These are phyloP conservation scores for Hyphopichia fennica DNA, from an alignment of 1,139 yeast species.

Conservation along the genomic window DNA sequence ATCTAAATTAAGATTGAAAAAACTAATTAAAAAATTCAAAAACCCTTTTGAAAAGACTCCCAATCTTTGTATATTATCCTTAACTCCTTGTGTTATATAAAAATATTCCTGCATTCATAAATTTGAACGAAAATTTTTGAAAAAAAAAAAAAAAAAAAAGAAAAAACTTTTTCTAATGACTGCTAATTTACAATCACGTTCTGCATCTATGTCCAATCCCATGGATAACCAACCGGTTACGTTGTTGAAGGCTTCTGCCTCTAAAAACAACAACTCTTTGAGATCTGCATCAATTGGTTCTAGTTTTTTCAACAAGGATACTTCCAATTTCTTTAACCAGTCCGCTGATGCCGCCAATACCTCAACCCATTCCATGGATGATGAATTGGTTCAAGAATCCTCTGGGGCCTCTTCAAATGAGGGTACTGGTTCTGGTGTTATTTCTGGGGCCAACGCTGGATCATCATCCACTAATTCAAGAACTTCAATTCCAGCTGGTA, in stretches of 20 bases:
- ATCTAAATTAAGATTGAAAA: too few species aligned
- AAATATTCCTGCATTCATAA: not conserved
- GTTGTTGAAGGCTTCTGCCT: conserved; percentile 2
- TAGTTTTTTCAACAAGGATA: conserved; percentile 23
- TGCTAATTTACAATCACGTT: conserved; percentile 9
- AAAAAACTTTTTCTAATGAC: conserved; percentile 2
- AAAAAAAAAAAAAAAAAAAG: not conserved
- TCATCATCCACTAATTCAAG: not conserved
- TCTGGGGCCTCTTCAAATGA: not conserved
- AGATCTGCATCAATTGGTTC: conserved; percentile 28
- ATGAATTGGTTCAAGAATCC: conserved; percentile 5
- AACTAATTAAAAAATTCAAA: too few species aligned
- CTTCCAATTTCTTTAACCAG: conserved; percentile 15
- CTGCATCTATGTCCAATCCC: conserved; percentile 19
- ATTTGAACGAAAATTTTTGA: not conserved
- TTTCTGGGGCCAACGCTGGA: not conserved
- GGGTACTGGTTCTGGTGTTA: not conserved
- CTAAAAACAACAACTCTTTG: conserved; percentile 5
- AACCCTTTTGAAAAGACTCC: too few species aligned
- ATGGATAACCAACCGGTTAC: conserved; percentile 10
- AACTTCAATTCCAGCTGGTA: not conserved
- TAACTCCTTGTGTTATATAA: not conserved
- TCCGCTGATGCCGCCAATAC: conserved; percentile 8
- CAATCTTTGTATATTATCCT: not conserved
- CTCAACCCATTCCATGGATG: conserved; percentile 9